These are phyloP conservation scores for Boletus rubroflammeus DNA, from an alignment of 768 basidiomycete genomes.

Conservation along the genomic window DNA sequence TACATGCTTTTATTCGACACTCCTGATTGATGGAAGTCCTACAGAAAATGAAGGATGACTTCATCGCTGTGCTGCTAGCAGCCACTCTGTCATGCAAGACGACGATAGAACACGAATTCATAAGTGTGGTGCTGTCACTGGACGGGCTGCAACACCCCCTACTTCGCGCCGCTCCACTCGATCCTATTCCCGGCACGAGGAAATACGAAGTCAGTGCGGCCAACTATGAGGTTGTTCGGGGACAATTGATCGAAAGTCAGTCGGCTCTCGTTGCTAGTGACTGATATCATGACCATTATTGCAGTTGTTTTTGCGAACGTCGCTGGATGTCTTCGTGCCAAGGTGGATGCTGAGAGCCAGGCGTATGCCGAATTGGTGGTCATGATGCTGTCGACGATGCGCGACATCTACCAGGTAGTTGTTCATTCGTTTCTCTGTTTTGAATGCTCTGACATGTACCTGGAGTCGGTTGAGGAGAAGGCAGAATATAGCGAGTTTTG, in stretches of 20 bases:
- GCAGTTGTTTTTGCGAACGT: slow-evolving; percentile 48
- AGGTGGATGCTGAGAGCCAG: slow-evolving; percentile 35
- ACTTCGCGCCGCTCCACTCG: slow-evolving; percentile 35
- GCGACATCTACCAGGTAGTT: slow-evolving; percentile 43
- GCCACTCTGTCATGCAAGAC: slow-evolving; percentile 45
- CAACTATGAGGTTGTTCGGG: slow-evolving; percentile 34
- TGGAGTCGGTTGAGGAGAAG: slow-evolving; percentile 18
- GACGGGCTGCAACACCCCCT: slow-evolving; percentile 54
- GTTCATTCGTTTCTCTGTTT: background rate
- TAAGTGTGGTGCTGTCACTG: slow-evolving; percentile 53
- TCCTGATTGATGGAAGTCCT: background rate
- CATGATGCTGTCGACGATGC: slow-evolving; percentile 50
- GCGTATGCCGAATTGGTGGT: slow-evolving; percentile 40
- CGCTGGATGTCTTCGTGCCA: slow-evolving; percentile 33
- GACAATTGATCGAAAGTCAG: slow-evolving; percentile 39
- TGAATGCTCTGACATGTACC: slow-evolving; percentile 3
- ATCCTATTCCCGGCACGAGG: slow-evolving; percentile 17
- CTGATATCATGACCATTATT: slow-evolving; percentile 7
- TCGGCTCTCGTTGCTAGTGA: slow-evolving; percentile 6
- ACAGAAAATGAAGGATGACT: slow-evolving; percentile 47
- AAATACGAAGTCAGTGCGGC: slow-evolving; percentile 31
- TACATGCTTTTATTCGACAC: background rate
- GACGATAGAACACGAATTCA: slow-evolving; percentile 57
- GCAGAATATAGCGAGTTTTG: slow-evolving; percentile 36
- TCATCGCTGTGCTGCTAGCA: slow-evolving; percentile 52